A percentile compares a stretch with the other conserved stretches of the same genome.
Conservation (phyloP, 2,329 filamentous ascomycete species). For the Cercospora citrullina region DNA sequence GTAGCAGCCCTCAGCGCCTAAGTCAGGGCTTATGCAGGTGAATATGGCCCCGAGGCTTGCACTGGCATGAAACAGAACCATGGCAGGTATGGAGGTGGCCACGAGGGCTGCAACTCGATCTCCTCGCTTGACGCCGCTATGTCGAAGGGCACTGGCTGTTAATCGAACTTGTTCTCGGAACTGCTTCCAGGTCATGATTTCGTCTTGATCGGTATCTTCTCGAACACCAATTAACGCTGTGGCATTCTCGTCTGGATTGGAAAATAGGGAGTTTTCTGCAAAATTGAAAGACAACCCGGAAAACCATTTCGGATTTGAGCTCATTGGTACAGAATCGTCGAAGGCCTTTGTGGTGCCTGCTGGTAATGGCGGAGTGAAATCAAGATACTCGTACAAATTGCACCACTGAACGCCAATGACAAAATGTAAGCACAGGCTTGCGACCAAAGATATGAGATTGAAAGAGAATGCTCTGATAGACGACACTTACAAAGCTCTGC, state of each 20-base stretch:
- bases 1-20: conserved; percentile 43
- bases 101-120: conserved; percentile 46
- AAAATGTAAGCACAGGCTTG: neutral
- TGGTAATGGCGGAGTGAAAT: conserved; percentile 41
- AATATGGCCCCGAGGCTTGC: conserved; percentile 48
- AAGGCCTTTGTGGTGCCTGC: conserved; percentile 40
- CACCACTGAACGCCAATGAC: conserved; percentile 35
- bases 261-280: conserved; percentile 44
- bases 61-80: conserved; percentile 45
- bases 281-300: conserved; percentile 43
- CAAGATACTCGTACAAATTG: conserved; percentile 44
- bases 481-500: conserved; percentile 39
- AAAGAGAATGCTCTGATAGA: neutral
- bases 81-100: conserved; percentile 46
- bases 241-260: conserved; percentile 39
- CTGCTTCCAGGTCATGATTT: conserved; percentile 44
- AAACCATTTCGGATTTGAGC: conserved; percentile 44
- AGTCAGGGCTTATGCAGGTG: conserved; percentile 48
- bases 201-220: conserved; percentile 42
- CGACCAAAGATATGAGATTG: neutral
- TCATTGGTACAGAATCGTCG: conserved; percentile 41
- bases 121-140: conserved; percentile 41
- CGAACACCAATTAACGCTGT: conserved; percentile 45
- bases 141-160: conserved; percentile 42
- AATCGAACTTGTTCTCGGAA: conserved; percentile 43